A percentile compares a stretch with the other conserved stretches of the same genome.
Evolutionary conservation across 768 basidiomycete genomes (phyloP).

Genomic region (Rhizopogon vesiculosus): DNA sequence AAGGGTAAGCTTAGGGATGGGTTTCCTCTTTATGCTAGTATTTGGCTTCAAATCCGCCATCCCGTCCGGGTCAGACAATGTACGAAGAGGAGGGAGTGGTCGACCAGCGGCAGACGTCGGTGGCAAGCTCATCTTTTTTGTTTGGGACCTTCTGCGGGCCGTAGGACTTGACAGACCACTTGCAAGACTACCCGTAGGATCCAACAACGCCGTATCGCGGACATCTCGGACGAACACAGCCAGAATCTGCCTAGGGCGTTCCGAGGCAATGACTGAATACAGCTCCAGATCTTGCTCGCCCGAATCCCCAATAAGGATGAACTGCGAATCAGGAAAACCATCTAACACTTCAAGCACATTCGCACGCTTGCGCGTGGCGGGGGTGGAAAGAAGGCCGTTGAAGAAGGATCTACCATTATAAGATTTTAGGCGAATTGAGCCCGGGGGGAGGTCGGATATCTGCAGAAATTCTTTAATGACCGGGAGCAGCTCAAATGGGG

Average conservation of each 20-base stretch:
- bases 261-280: conserved; percentile 70
- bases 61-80: not conserved
- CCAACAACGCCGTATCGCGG: conserved; percentile 39
- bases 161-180: conserved; percentile 19
- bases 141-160: conserved; percentile 2
- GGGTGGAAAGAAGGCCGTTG: conserved; percentile 75
- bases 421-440: conserved; percentile 78
- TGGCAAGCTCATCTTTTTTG: conserved; percentile 7
- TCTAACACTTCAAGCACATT: conserved; percentile 77
- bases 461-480: conserved; percentile 73
- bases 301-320: conserved; percentile 86
- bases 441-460: conserved; percentile 63
- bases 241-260: conserved; percentile 64
- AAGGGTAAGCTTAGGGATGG: not conserved
- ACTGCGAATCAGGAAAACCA: conserved; percentile 66
- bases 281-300: conserved; percentile 96
- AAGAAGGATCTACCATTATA: conserved; percentile 84
- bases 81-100: not conserved
- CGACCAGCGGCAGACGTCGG: not conserved
- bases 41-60: not conserved
- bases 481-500: conserved; percentile 80
- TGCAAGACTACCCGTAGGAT: conserved; percentile 52
- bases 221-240: conserved; percentile 86
- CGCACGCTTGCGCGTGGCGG: conserved; percentile 77
- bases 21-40: not conserved